Percentiles rank a stretch among this genome's conserved stretches.
Evolutionary conservation across 768 basidiomycete species (phyloP).

Genomic region (Infundibulicybe gibba): DNA sequence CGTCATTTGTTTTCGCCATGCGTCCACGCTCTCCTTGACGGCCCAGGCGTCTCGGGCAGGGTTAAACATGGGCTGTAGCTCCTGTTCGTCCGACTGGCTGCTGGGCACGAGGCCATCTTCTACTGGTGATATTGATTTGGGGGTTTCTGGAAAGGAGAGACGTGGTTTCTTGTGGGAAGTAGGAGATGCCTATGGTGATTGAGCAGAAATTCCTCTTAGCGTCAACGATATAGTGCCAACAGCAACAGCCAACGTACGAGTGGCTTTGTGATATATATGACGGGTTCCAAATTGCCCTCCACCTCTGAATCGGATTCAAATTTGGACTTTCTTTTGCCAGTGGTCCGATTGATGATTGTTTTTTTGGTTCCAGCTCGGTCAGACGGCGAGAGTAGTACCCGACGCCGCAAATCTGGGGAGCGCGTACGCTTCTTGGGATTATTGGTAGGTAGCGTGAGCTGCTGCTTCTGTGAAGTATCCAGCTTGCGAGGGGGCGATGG

Average conservation of each 20-base stretch:
- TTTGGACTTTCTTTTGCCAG: slow-evolving; percentile 27
- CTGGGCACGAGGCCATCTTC: slow-evolving; percentile 45
- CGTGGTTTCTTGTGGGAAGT: slow-evolving; percentile 33
- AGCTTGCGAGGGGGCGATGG: too few species aligned
- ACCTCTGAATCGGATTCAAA: slow-evolving; percentile 34
- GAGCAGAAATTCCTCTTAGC: slow-evolving; percentile 17
- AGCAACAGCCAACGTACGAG: slow-evolving; percentile 9
- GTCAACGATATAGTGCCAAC: slow-evolving; percentile 8
- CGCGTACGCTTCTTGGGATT: background rate
- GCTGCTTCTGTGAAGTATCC: background rate
- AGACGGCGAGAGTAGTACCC: background rate
- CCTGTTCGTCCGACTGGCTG: slow-evolving; percentile 66
- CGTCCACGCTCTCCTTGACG: slow-evolving; percentile 33
- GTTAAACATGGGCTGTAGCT: slow-evolving; percentile 34
- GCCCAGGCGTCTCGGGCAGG: slow-evolving; percentile 17
- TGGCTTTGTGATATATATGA: slow-evolving; percentile 26
- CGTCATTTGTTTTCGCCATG: slow-evolving; percentile 32
- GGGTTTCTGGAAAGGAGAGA: slow-evolving; percentile 26
- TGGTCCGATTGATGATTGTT: background rate
- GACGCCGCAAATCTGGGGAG: background rate
- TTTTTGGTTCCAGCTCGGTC: background rate
- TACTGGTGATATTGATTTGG: slow-evolving; percentile 12
- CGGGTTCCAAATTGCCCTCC: slow-evolving; percentile 16
- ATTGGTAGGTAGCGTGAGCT: background rate
- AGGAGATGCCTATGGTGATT: slow-evolving; percentile 8